These are phyloP conservation scores for Gigaspora rosea DNA, from an alignment of 192 early-diverging fungal genomes.

Conservation along the genomic window DNA sequence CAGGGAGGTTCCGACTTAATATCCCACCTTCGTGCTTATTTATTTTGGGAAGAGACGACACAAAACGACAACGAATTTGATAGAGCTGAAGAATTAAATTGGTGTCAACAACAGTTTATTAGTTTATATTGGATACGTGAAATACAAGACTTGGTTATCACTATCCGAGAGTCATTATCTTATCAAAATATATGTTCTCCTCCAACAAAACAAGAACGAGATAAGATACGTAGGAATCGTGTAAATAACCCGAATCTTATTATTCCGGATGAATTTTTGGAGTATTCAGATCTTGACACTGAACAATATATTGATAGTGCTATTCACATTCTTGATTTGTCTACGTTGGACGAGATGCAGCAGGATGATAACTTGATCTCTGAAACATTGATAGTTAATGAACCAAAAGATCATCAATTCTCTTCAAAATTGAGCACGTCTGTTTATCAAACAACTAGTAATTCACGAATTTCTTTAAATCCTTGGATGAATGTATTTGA, in stretches of 20 bases:
- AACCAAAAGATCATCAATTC: no score
- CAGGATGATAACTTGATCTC: neutral
- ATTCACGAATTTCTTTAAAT: neutral
- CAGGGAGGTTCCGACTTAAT: constrained; percentile 38
- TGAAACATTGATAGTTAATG: neutral
- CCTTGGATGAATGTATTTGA: constrained; percentile 36
- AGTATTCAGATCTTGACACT: neutral
- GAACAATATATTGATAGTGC: neutral
- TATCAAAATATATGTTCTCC: constrained; percentile 20
- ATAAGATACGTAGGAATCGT: constrained; percentile 34
- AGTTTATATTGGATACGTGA: constrained; percentile 41
- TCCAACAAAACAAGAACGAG: constrained; percentile 29
- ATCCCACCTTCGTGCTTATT: constrained; percentile 36
- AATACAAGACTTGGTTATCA: constrained; percentile 35
- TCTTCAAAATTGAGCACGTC: no score
- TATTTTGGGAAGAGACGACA: constrained; percentile 36
- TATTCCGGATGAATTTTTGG: neutral
- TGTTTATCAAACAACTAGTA: no score
- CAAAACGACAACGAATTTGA: constrained; percentile 26
- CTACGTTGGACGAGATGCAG: neutral
- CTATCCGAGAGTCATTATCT: constrained; percentile 31
- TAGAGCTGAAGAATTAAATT: constrained; percentile 17
- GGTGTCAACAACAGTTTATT: constrained; percentile 37
- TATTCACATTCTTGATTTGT: neutral
- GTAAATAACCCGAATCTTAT: neutral